Evolutionary conservation across 495 filamentous ascomycete species (phyloP).

Genomic region (Lepidopterella palustris): DNA sequence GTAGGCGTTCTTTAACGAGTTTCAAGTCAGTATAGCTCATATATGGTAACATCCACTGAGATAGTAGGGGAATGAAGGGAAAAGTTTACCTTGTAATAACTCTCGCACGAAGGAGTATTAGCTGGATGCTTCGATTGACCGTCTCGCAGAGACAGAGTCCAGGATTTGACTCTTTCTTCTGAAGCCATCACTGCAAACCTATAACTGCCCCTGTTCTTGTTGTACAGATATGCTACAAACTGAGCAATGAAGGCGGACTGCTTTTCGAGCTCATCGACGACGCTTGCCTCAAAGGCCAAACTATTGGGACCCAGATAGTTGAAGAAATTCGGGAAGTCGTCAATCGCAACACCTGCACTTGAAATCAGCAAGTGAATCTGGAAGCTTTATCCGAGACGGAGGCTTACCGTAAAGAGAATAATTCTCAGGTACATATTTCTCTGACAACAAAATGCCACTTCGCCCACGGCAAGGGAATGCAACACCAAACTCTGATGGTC

Average conservation of each 20-base stretch:
- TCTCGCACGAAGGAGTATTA: background rate
- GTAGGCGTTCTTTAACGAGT: background rate
- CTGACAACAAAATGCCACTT: background rate
- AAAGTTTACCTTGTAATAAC: background rate
- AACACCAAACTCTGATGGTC: background rate
- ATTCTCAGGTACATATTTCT: background rate
- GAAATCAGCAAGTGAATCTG: too few species aligned
- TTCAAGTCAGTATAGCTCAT: background rate
- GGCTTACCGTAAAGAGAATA: background rate
- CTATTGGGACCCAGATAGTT: background rate
- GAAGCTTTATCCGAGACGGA: too few species aligned
- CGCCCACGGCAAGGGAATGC: background rate
- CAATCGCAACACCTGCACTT: background rate
- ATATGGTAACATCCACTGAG: too few species aligned
- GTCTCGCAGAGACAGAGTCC: background rate
- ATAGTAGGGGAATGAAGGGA: background rate
- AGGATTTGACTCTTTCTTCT: background rate
- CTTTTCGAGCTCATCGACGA: background rate
- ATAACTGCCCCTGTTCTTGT: background rate
- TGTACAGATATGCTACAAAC: background rate
- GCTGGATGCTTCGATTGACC: background rate
- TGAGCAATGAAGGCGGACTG: background rate
- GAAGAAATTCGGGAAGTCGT: background rate
- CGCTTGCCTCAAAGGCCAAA: background rate
- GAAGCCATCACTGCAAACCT: background rate